Base-by-base conservation (phyloP, 1,139 yeast genomes). In the Candida sanyaensis region DNA sequence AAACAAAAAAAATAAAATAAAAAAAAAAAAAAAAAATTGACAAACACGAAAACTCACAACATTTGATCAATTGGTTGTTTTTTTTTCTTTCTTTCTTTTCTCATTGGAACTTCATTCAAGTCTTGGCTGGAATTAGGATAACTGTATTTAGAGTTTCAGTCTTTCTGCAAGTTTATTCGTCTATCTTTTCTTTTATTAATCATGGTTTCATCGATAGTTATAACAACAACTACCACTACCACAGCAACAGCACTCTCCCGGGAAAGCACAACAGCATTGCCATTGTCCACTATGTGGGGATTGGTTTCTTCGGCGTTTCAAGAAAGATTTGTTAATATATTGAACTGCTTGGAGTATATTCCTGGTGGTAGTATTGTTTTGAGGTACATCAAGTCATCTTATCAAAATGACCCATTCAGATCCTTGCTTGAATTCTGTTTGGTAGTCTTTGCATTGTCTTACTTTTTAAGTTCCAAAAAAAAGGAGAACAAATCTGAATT, bases 381-480 rank as follows among this genome's bases (percentile, higher is more conserved):
- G 43, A 77, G 92, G 50, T 93, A 93, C 66, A 85, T 93, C 60
- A 80, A 79, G 56, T 85, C 91, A n/a, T 90, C 97, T 4, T 92
- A 92, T 65, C 92, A 90, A 64, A 82, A 93, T 68, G 99, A 93
- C 66, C 99, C 99, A 1, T 78, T 90, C 50, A 81, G 99, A 58
- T 88, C 98, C 1, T 63, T 90, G 12, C 77, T 93, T 51, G 99
- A 93, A 68, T 69, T 88, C 45, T 77, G 85, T 17, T 75, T 93
- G 55, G 80, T 91, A 43, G 63, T 91, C n/a, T 88, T 92, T 67
- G 98, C 97, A 6, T 72, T 91, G 49, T 79, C 88, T 55, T 93
- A 93, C 69, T 91, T 92, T 60, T 73, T 92, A 48, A 80, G 95
- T 17, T 83, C 93, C 30, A 89, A 89, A 67, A 87, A 86, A 62